Evolutionary conservation across 805 yeast genomes (phyloP), one percentile per base, ranked within the genome.

Genomic region (Cyberlindnera suaveolens): DNA sequence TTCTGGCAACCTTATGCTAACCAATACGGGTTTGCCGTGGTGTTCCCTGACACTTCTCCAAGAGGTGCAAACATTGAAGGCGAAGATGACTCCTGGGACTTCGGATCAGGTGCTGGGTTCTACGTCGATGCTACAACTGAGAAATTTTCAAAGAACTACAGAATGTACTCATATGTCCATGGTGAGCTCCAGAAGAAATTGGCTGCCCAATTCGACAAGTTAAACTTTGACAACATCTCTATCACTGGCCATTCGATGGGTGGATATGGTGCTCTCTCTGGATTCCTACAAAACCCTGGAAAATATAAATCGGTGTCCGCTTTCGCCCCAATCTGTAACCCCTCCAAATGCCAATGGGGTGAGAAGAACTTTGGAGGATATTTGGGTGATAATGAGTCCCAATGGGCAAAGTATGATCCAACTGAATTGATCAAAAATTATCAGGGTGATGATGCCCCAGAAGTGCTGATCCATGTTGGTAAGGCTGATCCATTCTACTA

Each of bases 171-270:
- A 4, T 91, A 91, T 57, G 77, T 91, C 23, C 81, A 80, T 53
- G 63, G 74, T 32, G 99, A 91, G 61, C 71, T 91, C 46, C 64
- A 65, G 19, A 65, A 64, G 26, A 67, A 87, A 51, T 62, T 73
- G 13, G 58, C 58, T 26, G 47, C 45, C 27, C 60, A 67, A 41
- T 65, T 62, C 43, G 39, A 49, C 29, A 52, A 55, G 11, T 67
- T 91, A 47, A 88, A 91, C 63, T 80, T 82, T 48, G 61, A 66
- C 33, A 81, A 75, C 34, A 73, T 80, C 40, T 76, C 91, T 17
- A 78, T 91, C 51, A 80, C 93, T n/a, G 99, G 99, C 36, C 98
- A 93, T 63, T 93, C 99, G 1, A 93, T 93, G 98, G 99, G 99
- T 40, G 99, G 99, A 1, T 87, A 77, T 61, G 99, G 98, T 44